A percentile compares a stretch with the other conserved stretches of the same genome.
These are phyloP conservation scores for Pelargonium cotyledonis DNA, from an alignment of 441 rosid genomes.

Conservation along the genomic window DNA sequence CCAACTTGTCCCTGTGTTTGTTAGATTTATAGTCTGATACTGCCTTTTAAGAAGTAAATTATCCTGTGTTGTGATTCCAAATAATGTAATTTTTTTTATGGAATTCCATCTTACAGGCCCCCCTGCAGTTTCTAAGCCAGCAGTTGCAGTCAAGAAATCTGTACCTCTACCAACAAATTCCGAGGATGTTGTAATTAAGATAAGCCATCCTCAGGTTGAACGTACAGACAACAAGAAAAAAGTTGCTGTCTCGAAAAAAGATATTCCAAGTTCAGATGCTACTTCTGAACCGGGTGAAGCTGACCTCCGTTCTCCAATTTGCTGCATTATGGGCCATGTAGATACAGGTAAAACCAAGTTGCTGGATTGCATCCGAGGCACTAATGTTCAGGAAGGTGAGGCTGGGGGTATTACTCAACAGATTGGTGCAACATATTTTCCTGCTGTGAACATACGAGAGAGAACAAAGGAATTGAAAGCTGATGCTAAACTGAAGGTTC, in stretches of 20 bases:
- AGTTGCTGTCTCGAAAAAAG: conserved; percentile 32
- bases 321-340: conserved; percentile 99
- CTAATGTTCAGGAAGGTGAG: conserved; percentile 99
- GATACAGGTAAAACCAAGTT: conserved; percentile 98
- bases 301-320: conserved; percentile 85
- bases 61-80: background rate
- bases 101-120: no score
- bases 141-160: conserved; percentile 28
- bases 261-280: conserved; percentile 29
- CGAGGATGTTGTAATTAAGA: conserved; percentile 26
- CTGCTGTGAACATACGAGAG: conserved; percentile 86
- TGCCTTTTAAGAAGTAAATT: conserved; percentile 1
- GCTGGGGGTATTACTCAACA: conserved; percentile 98
- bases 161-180: conserved; percentile 27
- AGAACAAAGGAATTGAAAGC: conserved; percentile 94
- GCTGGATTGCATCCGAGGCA: conserved; percentile 90
- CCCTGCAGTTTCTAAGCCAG: conserved; percentile 29
- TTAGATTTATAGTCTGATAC: conserved; percentile 20
- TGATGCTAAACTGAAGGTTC: conserved; percentile 85
- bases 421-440: conserved; percentile 97
- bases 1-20: conserved; percentile 40
- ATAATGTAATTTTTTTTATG: no score
- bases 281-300: conserved; percentile 38
- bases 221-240: conserved; percentile 31
- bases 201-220: conserved; percentile 32